Evolutionary conservation across 2,329 filamentous ascomycete species (phyloP), one percentile per base, ranked within the genome.

Genomic region (Triangularia verruculosa): DNA sequence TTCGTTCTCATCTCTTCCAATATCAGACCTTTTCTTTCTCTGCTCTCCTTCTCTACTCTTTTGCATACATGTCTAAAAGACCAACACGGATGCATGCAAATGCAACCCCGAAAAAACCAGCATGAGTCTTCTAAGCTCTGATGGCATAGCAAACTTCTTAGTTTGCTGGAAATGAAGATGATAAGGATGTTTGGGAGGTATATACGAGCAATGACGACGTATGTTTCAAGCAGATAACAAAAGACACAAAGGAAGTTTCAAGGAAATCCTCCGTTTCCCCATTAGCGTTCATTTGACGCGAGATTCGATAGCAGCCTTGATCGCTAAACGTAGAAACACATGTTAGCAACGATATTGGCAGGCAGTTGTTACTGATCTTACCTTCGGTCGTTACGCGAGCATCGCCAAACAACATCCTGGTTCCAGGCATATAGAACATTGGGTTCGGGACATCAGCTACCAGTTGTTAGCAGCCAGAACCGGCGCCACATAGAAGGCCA

Each of bases 371-470:
- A 8, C 20, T 22, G 2, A 11, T 76, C 85, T 74, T 72, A 90
- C 88, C 90, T 79, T 95, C 91, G 73, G 91, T 94, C 64, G 89
- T 90, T 64, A 86, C 84, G 79, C 92, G 94, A 20, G 93, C 93
- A 78, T 97, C 93, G 25, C 93, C 92, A 77, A 97, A 96, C 64
- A 97, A 76, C 93, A 96, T 97, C 78, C 89, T 91, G 1, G 92
- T 93, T 59, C 89, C 89, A 3, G 90, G 89, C 90, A 93, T 94
- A 77, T 89, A 95, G 77, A 96, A 95, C 91, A 97, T 93, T 0
- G 93, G 92, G 73, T 97, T 97, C 11, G 90, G 90, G 9, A 97
- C 91, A 77, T 97, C 92, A 20, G 93, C 90, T 90, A 24, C n/a
- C 2, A 61, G 17, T 17, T 1, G 27, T 25, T 59, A 54, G 28